These are phyloP conservation scores for Exophiala lecanii-corni DNA, from an alignment of 2,329 filamentous ascomycete species.

Conservation along the genomic window DNA sequence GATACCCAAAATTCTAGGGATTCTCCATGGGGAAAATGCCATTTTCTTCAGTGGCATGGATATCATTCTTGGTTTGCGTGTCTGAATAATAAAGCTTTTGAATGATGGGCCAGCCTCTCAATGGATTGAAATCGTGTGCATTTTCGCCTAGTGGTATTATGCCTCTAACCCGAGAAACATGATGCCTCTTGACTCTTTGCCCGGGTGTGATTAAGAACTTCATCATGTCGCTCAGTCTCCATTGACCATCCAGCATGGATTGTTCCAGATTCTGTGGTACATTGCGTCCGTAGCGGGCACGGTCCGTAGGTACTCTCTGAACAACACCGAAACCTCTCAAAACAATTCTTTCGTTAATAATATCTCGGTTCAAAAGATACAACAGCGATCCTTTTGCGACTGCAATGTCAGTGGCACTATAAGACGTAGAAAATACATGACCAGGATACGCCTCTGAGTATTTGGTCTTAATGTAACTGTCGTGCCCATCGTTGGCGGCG, in stretches of 20 bases:
- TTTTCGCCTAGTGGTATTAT: not conserved
- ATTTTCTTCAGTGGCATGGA: too few relatives aligned
- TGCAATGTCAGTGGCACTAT: not conserved
- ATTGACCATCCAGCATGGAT: not conserved
- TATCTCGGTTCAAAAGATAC: too few relatives aligned
- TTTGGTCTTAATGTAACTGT: too few relatives aligned
- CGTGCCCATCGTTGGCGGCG: too few relatives aligned
- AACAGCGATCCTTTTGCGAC: not conserved
- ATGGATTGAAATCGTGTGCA: not conserved
- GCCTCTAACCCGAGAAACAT: not conserved
- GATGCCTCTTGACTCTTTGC: not conserved
- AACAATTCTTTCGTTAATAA: not conserved
- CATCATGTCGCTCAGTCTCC: not conserved
- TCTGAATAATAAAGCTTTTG: not conserved
- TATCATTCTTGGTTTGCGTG: not conserved
- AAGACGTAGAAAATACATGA: not conserved
- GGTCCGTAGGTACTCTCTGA: too few relatives aligned
- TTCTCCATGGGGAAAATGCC: not conserved
- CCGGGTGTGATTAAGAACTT: not conserved
- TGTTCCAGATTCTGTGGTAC: not conserved
- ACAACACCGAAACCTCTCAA: not conserved
- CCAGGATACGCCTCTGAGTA: not conserved
- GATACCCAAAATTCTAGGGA: not conserved
- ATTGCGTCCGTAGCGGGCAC: not conserved
- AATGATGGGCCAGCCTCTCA: not conserved